Evolutionary conservation across 768 basidiomycete genomes (phyloP), one percentile per base, ranked within the genome.

Genomic region (Phlebiopsis gigantea): DNA sequence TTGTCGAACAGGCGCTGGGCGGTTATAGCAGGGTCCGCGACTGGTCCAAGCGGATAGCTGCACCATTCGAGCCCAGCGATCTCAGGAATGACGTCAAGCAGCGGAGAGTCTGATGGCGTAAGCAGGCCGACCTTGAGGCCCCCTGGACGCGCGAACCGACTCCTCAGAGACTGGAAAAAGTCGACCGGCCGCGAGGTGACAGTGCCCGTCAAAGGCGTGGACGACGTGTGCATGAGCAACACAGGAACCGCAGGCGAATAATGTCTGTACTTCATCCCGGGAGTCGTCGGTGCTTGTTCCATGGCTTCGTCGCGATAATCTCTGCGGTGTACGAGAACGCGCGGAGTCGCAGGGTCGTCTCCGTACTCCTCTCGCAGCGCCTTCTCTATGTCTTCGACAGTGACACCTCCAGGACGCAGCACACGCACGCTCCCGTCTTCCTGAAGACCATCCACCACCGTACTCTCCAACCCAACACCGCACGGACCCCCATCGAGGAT

Each of bases 241-340:
- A 98, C 90, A 1, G 93, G 93, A 4, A 94, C 85, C 1, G 86
- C 75, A 1, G 97, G 97, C 22, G 95, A 89, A 69, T 99, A 99
- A 72, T 99, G 97, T 50, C 88, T 83, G 70, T 99, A 99, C 73
- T 99, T 99, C 95, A 98, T 97, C 29, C 97, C 97, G 1, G 97
- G 97, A 0, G 97, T 98, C 7, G 93, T 93, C 8, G 97, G 97
- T 0, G 85, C 81, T 39, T 77, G 75, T 68, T 93, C 90, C 56
- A 89, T 75, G n/a, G 69, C 70, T 39, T 81, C 75, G 64, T 90
- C 89, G 29, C 72, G 63, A 65, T 85, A 95, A 69, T 96, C 91
- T 12, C 90, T 81, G 52, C 80, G 77, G 67, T 93, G 88, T 12
- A 93, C 90, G 53, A 93, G 75, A 26, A 93, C 87, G 15, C 71